Percentiles rank a stretch among this genome's conserved stretches.
These are phyloP conservation scores for Verticillium isaacii DNA, from an alignment of 2,329 filamentous ascomycete genomes.

Conservation along the genomic window DNA sequence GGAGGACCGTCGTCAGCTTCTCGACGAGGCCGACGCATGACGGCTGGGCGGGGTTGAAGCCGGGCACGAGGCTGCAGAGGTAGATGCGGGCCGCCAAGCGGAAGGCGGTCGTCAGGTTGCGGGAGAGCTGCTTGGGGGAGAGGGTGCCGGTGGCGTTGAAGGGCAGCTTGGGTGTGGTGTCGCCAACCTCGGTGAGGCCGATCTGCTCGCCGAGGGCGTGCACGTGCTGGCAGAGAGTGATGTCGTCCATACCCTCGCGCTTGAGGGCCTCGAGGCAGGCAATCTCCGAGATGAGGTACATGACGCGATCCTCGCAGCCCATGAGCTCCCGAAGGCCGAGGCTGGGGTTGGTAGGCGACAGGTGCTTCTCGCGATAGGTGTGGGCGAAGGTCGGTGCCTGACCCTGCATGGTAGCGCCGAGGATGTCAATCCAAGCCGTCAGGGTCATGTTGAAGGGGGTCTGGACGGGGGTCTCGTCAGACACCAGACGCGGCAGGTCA, in stretches of 20 bases:
- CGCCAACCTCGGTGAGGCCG: slow-evolving; percentile 67
- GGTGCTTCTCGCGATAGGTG: slow-evolving; percentile 92
- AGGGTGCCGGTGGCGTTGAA: slow-evolving; percentile 70
- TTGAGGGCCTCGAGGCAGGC: slow-evolving; percentile 91
- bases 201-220: slow-evolving; percentile 84
- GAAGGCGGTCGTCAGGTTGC: slow-evolving; percentile 88
- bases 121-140: slow-evolving; percentile 75
- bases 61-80: slow-evolving; percentile 90
- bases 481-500: slow-evolving; percentile 66
- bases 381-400: slow-evolving; percentile 84
- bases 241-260: slow-evolving; percentile 75
- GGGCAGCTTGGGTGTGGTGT: slow-evolving; percentile 52
- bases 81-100: slow-evolving; percentile 91
- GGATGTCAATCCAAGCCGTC: slow-evolving; percentile 93
- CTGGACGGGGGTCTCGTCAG: slow-evolving; percentile 55
- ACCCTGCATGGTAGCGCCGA: slow-evolving; percentile 88
- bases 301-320: slow-evolving; percentile 95
- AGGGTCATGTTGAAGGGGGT: slow-evolving; percentile 94
- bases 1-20: slow-evolving; percentile 70
- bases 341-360: slow-evolving; percentile 57
- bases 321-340: slow-evolving; percentile 85
- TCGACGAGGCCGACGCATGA: slow-evolving; percentile 74
- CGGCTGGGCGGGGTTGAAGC: slow-evolving; percentile 70
- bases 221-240: slow-evolving; percentile 84
- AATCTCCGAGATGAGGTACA: slow-evolving; percentile 98